Conservation (phyloP, 2,329 filamentous ascomycete genomes). For the Cladosporium colombiae region DNA sequence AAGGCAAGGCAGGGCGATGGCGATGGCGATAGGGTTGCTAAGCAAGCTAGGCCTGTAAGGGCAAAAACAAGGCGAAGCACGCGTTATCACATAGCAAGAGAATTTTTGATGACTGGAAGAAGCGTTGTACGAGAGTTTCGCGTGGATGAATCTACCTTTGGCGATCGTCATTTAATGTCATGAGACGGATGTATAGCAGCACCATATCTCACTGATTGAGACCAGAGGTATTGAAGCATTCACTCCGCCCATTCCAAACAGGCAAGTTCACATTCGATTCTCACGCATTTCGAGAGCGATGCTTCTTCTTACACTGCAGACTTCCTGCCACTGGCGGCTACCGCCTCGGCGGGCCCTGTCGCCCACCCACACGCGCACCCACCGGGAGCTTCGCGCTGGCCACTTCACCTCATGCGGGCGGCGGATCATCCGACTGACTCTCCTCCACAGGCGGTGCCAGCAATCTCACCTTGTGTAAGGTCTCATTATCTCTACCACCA, state of each 20-base stretch:
- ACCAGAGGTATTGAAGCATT: neutral
- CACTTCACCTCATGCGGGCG: conserved; percentile 15
- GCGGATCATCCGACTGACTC: neutral
- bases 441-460: conserved; percentile 3
- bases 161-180: neutral
- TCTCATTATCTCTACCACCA: neutral
- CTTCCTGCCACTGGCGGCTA: neutral
- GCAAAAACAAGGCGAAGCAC: conserved; percentile 4
- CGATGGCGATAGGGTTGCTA: conserved; percentile 7
- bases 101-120: neutral
- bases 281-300: neutral
- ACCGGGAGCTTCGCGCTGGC: conserved; percentile 10
- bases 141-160: neutral
- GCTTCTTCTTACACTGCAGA: neutral
- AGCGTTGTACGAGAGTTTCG: neutral
- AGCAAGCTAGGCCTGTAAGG: conserved; percentile 1
- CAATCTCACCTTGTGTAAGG: neutral
- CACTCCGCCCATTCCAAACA: neutral
- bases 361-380: neutral
- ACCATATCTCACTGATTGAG: neutral
- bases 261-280: neutral
- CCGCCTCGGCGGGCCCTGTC: neutral
- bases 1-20: neutral
- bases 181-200: neutral
- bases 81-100: neutral